Evolutionary conservation across 768 basidiomycete genomes (phyloP).

Genomic region (Lentinula sp.): DNA sequence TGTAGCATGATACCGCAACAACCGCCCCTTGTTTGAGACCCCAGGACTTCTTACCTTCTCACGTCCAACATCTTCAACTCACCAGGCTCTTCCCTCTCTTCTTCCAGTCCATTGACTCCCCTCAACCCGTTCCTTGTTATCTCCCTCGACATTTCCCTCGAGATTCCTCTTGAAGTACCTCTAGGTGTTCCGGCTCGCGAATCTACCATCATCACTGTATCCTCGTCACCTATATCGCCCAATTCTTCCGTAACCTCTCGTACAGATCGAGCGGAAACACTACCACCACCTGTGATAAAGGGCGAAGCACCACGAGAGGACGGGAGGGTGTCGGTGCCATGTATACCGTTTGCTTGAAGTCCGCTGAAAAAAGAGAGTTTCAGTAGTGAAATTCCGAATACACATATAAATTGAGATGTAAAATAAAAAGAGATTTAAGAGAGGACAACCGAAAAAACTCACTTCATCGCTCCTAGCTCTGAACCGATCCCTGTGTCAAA

Average conservation of each 20-base stretch:
- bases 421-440: no score
- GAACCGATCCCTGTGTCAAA: not conserved
- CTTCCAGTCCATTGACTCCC: not conserved
- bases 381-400: no score
- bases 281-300: not conserved
- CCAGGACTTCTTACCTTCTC: not conserved
- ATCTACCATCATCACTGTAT: not conserved
- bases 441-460: not conserved
- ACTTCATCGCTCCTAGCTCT: not conserved
- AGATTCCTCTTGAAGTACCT: not conserved
- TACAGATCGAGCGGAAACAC: not conserved
- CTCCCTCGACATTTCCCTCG: not conserved
- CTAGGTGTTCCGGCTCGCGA: not conserved
- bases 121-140: no score
- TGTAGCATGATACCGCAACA: no score
- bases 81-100: not conserved
- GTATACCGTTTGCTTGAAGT: not conserved
- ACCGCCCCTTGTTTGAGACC: no score
- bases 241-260: not conserved
- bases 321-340: not conserved
- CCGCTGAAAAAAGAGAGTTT: not conserved
- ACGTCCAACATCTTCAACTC: not conserved
- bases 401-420: no score
- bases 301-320: slow-evolving; percentile 1
- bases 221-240: not conserved